phyloP scores from a whole-genome alignment of 2,329 filamentous ascomycete species.

The Amauroascus niger region DNA sequence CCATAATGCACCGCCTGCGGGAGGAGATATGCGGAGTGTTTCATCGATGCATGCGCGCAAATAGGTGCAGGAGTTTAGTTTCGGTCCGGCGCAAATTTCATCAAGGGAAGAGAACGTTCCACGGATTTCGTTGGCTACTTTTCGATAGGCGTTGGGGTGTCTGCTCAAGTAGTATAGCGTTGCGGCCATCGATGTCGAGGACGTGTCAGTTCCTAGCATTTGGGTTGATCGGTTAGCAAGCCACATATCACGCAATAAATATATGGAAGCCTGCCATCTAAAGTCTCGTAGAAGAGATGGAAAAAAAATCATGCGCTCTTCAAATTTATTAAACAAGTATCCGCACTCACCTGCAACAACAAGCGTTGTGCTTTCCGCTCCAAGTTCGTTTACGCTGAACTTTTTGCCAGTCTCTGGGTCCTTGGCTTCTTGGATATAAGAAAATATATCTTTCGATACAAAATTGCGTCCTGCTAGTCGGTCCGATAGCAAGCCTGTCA shows the following conservation, averaged over 20 bases:
- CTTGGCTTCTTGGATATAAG: not conserved
- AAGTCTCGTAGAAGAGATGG: too few relatives aligned
- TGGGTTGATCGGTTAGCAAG: not conserved
- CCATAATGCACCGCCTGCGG: conserved; percentile 19
- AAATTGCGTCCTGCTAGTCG: not conserved
- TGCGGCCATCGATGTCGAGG: conserved; percentile 29
- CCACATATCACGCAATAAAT: not conserved
- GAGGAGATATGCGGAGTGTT: conserved; percentile 27
- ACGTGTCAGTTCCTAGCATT: conserved; percentile 33
- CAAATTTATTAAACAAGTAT: too few relatives aligned
- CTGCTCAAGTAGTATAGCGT: conserved; percentile 33
- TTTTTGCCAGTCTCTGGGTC: conserved; percentile 2
- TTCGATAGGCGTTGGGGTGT: conserved; percentile 25
- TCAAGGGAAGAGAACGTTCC: conserved; percentile 17
- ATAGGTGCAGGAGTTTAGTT: conserved; percentile 29
- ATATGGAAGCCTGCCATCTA: too few relatives aligned
- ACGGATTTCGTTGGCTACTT: conserved; percentile 27
- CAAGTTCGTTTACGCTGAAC: conserved; percentile 12
- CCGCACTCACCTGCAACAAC: conserved; percentile 29
- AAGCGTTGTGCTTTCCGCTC: not conserved
- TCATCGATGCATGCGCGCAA: conserved; percentile 37
- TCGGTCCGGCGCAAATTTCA: conserved; percentile 22
- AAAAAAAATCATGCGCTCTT: too few relatives aligned
- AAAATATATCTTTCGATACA: not conserved
- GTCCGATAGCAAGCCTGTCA: not conserved